phyloP scores from a whole-genome alignment of 2,329 filamentous ascomycete genomes.

The Cercospora nicotianae region DNA sequence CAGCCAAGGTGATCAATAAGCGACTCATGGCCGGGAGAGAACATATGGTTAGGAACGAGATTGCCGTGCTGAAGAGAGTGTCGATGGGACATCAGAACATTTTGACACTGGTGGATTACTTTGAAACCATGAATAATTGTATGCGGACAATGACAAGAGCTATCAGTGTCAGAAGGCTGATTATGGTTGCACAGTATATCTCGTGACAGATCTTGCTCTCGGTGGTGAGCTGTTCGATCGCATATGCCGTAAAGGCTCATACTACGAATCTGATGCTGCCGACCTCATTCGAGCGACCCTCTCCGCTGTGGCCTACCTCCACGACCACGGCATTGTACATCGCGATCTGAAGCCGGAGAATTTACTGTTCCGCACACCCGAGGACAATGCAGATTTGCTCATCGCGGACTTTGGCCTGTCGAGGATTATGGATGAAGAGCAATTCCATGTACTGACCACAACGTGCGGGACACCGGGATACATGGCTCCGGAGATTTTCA shows the following conservation, averaged over 20 bases:
- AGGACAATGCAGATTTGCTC: constrained; percentile 94
- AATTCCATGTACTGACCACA: constrained; percentile 95
- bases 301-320: constrained; percentile 96
- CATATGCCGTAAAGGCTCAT: constrained; percentile 97
- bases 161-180: constrained; percentile 3
- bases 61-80: constrained; percentile 94
- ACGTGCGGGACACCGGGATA: constrained; percentile 98
- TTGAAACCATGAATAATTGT: constrained; percentile 99
- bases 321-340: constrained; percentile 98
- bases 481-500: constrained; percentile 99
- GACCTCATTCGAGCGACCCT: constrained; percentile 92
- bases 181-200: constrained; percentile 63
- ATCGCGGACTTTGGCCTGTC: constrained; percentile 97
- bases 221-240: constrained; percentile 97
- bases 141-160: constrained; percentile 27
- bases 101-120: constrained; percentile 95
- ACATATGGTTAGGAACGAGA: constrained; percentile 99
- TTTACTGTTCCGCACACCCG: constrained; percentile 90
- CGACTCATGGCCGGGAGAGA: constrained; percentile 94
- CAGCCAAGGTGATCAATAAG: constrained; percentile 99
- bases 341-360: constrained; percentile 98
- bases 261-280: constrained; percentile 95
- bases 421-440: constrained; percentile 97
- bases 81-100: constrained; percentile 99
- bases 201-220: constrained; percentile 93